Percentiles rank a stretch among this genome's conserved stretches.
Conservation (phyloP, 805 yeast genomes). For the Candida chauliodis region DNA sequence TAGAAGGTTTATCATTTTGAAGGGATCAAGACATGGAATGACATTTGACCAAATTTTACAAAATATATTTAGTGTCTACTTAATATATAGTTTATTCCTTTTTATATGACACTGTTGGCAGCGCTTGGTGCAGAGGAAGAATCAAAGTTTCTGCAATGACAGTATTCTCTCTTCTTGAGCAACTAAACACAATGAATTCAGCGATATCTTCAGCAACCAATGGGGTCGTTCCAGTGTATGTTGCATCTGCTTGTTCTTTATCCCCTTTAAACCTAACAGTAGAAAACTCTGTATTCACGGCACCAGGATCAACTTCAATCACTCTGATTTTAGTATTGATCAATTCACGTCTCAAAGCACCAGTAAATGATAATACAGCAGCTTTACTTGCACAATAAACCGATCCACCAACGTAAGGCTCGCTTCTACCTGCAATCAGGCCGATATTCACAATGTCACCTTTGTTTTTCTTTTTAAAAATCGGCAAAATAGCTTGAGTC, state of each 20-base stretch:
- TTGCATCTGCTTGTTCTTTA: slow-evolving; percentile 25
- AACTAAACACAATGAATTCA: slow-evolving; percentile 35
- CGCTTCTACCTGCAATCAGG: slow-evolving; percentile 37
- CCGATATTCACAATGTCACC: slow-evolving; percentile 39
- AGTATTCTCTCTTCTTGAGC: slow-evolving; percentile 30
- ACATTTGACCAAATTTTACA: not conserved
- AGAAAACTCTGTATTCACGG: slow-evolving; percentile 38
- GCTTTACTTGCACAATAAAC: slow-evolving; percentile 39
- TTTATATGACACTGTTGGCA: slow-evolving; percentile 10
- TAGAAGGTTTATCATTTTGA: slow-evolving; percentile 63
- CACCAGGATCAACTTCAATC: slow-evolving; percentile 40
- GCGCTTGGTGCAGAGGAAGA: slow-evolving; percentile 37
- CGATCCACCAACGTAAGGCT: slow-evolving; percentile 36
- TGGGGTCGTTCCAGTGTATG: slow-evolving; percentile 34
- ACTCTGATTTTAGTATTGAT: slow-evolving; percentile 34
- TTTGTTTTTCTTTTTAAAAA: slow-evolving; percentile 30
- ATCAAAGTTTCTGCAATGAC: slow-evolving; percentile 38
- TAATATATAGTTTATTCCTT: not conserved
- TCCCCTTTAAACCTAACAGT: slow-evolving; percentile 34
- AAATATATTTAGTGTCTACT: not conserved
- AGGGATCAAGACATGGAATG: not conserved
- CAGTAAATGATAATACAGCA: slow-evolving; percentile 32
- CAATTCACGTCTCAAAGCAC: slow-evolving; percentile 34
- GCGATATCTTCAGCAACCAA: slow-evolving; percentile 36
- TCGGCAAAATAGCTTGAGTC: slow-evolving; percentile 37